phyloP scores from a whole-genome alignment of 768 basidiomycete species.

The Hirschioporus abietinus region DNA sequence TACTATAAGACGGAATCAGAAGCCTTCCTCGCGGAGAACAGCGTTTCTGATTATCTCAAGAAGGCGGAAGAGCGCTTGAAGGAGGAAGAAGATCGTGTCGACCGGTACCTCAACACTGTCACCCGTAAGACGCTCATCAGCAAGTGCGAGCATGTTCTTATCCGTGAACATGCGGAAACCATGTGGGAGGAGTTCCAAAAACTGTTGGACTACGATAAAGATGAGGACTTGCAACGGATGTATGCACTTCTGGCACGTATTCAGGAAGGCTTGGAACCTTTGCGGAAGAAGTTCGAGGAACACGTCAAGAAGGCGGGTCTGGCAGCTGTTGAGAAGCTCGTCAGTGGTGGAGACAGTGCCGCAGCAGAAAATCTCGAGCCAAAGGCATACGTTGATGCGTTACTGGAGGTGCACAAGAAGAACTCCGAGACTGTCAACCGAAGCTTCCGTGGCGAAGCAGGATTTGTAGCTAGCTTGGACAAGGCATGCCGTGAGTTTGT shows the following conservation, averaged over 20 bases:
- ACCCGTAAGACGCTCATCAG: constrained; percentile 77
- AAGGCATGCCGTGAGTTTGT: constrained; percentile 95
- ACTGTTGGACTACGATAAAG: constrained; percentile 87
- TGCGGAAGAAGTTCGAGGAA: constrained; percentile 89
- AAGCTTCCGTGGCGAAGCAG: constrained; percentile 88
- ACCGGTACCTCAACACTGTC: constrained; percentile 85
- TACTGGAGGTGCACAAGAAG: constrained; percentile 89
- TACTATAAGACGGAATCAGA: constrained; percentile 93
- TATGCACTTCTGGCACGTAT: constrained; percentile 90
- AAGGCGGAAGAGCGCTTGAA: constrained; percentile 89
- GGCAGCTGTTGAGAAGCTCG: constrained; percentile 70
- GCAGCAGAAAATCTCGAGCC: constrained; percentile 70
- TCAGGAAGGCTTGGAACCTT: constrained; percentile 82
- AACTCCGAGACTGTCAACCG: constrained; percentile 83
- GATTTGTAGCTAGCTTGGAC: constrained; percentile 90
- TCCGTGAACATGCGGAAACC: constrained; percentile 74
- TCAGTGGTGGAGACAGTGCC: constrained; percentile 43
- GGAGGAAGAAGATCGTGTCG: constrained; percentile 94
- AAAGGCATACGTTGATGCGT: constrained; percentile 89
- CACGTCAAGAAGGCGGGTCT: constrained; percentile 92
- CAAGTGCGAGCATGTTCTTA: constrained; percentile 90
- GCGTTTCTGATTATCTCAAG: constrained; percentile 90
- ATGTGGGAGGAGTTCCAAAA: constrained; percentile 94
- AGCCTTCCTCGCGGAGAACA: constrained; percentile 82
- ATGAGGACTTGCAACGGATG: constrained; percentile 93